phyloP scores from a whole-genome alignment of 2,329 filamentous ascomycete genomes.

The Claviceps monticola region DNA sequence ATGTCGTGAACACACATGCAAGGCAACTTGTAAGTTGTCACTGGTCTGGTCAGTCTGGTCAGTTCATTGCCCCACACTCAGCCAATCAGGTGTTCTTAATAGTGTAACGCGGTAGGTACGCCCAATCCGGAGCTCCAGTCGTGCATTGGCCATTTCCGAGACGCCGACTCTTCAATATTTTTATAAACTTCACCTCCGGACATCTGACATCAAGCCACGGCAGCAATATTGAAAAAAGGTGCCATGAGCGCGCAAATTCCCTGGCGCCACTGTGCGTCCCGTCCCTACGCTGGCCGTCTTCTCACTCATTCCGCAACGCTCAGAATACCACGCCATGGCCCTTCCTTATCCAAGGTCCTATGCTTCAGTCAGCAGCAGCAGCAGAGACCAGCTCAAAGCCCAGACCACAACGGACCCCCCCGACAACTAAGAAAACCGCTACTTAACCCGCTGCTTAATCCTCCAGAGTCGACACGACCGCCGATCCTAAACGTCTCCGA shows the following conservation, averaged over 20 bases:
- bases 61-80: not conserved
- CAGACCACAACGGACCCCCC: slow-evolving; percentile 11
- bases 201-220: no score
- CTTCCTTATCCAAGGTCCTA: not conserved
- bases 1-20: not conserved
- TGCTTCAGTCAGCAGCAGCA: slow-evolving; percentile 7
- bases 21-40: not conserved
- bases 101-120: not conserved
- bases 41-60: no score
- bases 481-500: slow-evolving; percentile 51
- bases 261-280: slow-evolving; percentile 17
- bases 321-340: slow-evolving; percentile 2
- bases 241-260: slow-evolving; percentile 20
- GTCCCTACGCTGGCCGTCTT: slow-evolving; percentile 9
- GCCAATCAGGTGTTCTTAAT: not conserved
- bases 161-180: not conserved
- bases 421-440: no score
- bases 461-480: slow-evolving; percentile 58
- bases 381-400: slow-evolving; percentile 12
- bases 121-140: not conserved
- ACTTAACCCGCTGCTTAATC: slow-evolving; percentile 41
- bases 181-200: not conserved
- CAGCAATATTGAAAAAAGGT: no score
- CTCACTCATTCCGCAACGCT: slow-evolving; percentile 2
- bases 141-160: not conserved